phyloP scores from a whole-genome alignment of 2,329 filamentous ascomycete genomes.

The Beauveria caledonica region DNA sequence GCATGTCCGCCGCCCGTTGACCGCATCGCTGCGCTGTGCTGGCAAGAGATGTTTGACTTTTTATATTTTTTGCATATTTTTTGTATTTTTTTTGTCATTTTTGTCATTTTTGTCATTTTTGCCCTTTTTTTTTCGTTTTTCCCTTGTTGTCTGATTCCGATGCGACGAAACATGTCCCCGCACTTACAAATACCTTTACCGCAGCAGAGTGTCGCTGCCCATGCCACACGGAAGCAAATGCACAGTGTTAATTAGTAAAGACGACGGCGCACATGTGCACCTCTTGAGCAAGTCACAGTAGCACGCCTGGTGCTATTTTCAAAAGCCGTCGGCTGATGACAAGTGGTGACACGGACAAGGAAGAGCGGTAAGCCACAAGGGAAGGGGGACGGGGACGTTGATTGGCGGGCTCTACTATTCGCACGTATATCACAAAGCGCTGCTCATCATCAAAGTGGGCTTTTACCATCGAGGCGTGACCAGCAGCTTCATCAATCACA shows the following conservation, averaged over 20 bases:
- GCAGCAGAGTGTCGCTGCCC: no score
- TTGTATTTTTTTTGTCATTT: neutral
- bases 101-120: neutral
- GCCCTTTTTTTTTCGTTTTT: no score
- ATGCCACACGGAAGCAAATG: neutral
- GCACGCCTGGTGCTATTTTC: neutral
- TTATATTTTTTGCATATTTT: no score
- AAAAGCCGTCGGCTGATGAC: neutral
- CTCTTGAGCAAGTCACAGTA: neutral
- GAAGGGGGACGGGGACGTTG: no score
- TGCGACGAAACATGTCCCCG: neutral
- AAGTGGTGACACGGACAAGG: neutral
- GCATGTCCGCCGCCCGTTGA: constrained; percentile 3
- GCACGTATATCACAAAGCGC: neutral
- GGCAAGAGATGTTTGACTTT: neutral
- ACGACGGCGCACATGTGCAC: neutral
- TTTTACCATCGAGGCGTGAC: neutral
- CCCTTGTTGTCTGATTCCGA: no score
- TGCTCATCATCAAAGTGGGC: neutral
- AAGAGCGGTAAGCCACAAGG: neutral
- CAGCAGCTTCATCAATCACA: neutral
- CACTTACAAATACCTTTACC: no score
- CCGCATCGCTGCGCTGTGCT: neutral
- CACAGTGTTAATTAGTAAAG: neutral
- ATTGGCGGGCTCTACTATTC: neutral